phyloP scores from a whole-genome alignment of 371 early-diverging fungal genomes.

The Mortierella sp. region DNA sequence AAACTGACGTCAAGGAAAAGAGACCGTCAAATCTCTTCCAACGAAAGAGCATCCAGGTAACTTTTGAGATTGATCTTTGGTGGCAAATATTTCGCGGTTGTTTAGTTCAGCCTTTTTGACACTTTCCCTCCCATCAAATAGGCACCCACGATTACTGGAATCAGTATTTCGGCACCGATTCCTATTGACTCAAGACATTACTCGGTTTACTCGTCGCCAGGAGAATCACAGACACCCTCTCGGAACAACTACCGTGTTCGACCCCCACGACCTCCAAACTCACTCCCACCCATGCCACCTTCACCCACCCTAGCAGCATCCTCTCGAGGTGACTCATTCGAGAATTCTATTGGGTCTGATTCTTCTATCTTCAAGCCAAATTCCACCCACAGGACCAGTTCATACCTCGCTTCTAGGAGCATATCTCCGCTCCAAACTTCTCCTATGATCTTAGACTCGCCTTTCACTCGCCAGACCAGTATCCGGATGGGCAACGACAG shows the following conservation, averaged over 20 bases:
- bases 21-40: slow-evolving; percentile 27
- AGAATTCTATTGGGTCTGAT: not conserved
- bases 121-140: not conserved
- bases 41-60: slow-evolving; percentile 34
- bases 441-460: slow-evolving; percentile 41
- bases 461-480: slow-evolving; percentile 50
- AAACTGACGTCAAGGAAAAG: slow-evolving; percentile 19
- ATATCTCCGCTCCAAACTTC: slow-evolving; percentile 22
- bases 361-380: not conserved
- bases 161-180: slow-evolving; percentile 41
- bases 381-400: slow-evolving; percentile 13
- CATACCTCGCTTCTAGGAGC: slow-evolving; percentile 38
- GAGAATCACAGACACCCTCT: slow-evolving; percentile 28
- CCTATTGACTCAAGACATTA: slow-evolving; percentile 21
- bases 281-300: slow-evolving; percentile 27
- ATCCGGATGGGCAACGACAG: slow-evolving; percentile 54
- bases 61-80: not conserved
- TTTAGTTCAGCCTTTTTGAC: too few species aligned
- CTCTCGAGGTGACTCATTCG: slow-evolving; percentile 16
- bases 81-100: not conserved
- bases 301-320: slow-evolving; percentile 17
- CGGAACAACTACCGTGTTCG: slow-evolving; percentile 43
- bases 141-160: slow-evolving; percentile 20
- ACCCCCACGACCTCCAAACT: slow-evolving; percentile 38
- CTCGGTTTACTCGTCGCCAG: slow-evolving; percentile 28